Evolutionary conservation across 257 asterid genomes (phyloP), one percentile per base, ranked within the genome.

Genomic region (Gentiana macrophylla): DNA sequence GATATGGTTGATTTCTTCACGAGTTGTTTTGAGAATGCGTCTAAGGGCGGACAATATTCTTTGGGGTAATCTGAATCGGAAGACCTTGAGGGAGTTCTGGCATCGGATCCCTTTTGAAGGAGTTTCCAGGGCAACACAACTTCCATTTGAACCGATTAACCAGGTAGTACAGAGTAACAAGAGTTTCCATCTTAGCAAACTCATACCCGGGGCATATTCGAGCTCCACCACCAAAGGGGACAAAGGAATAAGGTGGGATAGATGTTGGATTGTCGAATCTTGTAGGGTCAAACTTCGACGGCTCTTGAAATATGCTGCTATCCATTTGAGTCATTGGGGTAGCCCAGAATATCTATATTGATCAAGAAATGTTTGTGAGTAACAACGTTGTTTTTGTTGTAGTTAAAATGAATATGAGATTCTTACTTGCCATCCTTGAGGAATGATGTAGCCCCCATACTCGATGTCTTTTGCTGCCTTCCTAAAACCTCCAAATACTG

Each of bases 391-490:
- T 53, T 56, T 32, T 38, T 38, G 24, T 5, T 5, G 34, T 32
- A 9, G 46, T 35, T 38, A 2, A 6, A 41, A 56, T n/a, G 46
- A 32, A 15, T 33, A 6, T 32, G 13, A 36, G n/a, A 36, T 24
- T 63, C 77, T 77, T 84, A 84, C 88, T 68, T 80, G 86, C 94
- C 95, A 84, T 72, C 94, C 95, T 67, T 77, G 79, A 0, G 95
- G 95, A 48, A 83, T 79, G 53, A 66, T 48, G 77, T 80, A 75
- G 50, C 86, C 90, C 32, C 75, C 75, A 49, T 63, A 83, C 68
- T 83, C 78, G 1, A 81, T 72, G 60, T 86, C 91, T 57, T 70
- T 76, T 55, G 71, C 55, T 0, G 88, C 51, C 72, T 72, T 77
- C 32, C 91, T 62, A 37, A 86, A 86, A n/a, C 83, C 88, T 67